Base-by-base conservation (phyloP, 352 stramenopile species). In the Phytophthora agathidicida region DNA sequence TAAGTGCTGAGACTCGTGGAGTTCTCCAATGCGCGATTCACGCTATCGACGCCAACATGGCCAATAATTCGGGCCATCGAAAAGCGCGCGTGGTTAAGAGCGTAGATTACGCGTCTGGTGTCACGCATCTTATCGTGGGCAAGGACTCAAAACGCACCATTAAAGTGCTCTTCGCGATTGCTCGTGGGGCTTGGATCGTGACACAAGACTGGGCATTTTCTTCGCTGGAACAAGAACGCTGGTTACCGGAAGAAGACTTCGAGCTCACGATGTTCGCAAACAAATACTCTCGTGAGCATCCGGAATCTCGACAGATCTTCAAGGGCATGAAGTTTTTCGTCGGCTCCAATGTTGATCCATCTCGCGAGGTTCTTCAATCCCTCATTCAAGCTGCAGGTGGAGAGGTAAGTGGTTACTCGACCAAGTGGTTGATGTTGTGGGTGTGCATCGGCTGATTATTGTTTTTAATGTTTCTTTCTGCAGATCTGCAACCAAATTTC, bases 131-230 rank as follows among this genome's bases (percentile, higher is more conserved):
- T 23, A 79, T 94, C 30, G 80, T 92, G 10, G 81, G 80, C 5
- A 69, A 77, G 33, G 75, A 87, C 16, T 68, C 76, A 17, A 88
- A 78, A 69, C 80, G 86, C 20, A 94, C 86, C 13, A 89, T 94
- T 60, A 94, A 94, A 72, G 80, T 93, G 28, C 57, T 94, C 3
- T 94, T 94, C 42, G 86, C 81, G 16, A 88, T 94, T 45, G 86
- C 86, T 10, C 83, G 80, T 46, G 86, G 86, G 1, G 81, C 83
- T 16, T 93, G 80, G 80, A 90, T 94, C 60, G 72, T 94, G 13
- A 88, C 83, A 5, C 80, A 94, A 49, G 65, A 73, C 20, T 94
- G 86, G 86, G 78, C 88, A 1, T 93, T 91, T 59, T 70, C 80
- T 7, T 94, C 86, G 0, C 52, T 94, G n/a, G 83, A 89, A 17